Evolutionary conservation across 805 yeast genomes (phyloP).

Genomic region (Candida ficus): DNA sequence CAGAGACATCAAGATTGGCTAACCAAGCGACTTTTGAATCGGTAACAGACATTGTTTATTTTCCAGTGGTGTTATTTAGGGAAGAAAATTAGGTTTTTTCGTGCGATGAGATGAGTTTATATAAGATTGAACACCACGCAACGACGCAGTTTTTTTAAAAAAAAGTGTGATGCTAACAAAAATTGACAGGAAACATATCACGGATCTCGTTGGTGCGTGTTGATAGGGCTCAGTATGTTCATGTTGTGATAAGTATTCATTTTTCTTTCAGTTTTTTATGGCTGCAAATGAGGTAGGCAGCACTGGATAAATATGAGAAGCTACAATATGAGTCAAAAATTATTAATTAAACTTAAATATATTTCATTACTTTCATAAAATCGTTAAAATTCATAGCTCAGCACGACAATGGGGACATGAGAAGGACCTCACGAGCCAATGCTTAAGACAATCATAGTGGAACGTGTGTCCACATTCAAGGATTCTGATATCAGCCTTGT

Average conservation of each 20-base stretch:
- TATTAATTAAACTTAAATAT: too few relatives aligned
- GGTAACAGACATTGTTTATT: conserved; percentile 12
- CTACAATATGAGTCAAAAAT: too few relatives aligned
- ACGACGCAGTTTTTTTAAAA: too few relatives aligned
- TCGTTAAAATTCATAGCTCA: not conserved
- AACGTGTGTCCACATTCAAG: conserved; percentile 17
- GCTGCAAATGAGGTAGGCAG: too few relatives aligned
- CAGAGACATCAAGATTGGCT: conserved; percentile 22
- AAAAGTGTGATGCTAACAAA: too few relatives aligned
- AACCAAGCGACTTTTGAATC: conserved; percentile 27
- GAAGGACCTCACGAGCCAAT: conserved; percentile 21
- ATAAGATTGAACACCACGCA: conserved; percentile 8
- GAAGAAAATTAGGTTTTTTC: not conserved
- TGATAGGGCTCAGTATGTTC: too few relatives aligned
- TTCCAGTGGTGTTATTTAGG: not conserved
- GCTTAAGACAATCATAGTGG: conserved; percentile 21
- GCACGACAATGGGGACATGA: conserved; percentile 22
- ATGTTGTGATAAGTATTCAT: not conserved
- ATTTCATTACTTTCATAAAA: not conserved
- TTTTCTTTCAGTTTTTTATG: not conserved
- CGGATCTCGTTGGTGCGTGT: too few relatives aligned
- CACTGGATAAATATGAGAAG: too few relatives aligned
- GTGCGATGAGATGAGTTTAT: conserved; percentile 1
- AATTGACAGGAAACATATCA: not conserved
- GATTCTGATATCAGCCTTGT: not conserved